These are phyloP conservation scores for Ascochyta fabae DNA, from an alignment of 2,329 filamentous ascomycete genomes.

Conservation along the genomic window DNA sequence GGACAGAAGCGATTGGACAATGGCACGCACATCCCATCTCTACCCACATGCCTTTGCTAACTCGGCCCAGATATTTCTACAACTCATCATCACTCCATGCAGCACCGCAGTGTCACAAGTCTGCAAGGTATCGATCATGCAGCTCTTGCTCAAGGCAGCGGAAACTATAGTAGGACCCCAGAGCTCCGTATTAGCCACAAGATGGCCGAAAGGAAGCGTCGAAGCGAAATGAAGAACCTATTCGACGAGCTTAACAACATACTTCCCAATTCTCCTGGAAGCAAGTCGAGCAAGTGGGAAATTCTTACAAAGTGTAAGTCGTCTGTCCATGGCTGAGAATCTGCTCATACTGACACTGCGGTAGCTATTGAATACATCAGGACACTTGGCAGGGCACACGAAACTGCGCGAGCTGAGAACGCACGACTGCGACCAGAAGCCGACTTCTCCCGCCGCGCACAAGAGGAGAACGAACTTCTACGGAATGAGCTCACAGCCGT, in stretches of 20 bases:
- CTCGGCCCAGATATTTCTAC: conserved; percentile 49
- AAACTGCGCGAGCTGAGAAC: conserved; percentile 49
- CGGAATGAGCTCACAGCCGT: conserved; percentile 55
- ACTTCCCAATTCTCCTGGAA: conserved; percentile 80
- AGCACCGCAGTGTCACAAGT: conserved; percentile 74
- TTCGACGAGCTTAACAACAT: conserved; percentile 81
- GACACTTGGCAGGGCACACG: conserved; percentile 47
- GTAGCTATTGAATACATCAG: conserved; percentile 60
- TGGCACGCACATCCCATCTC: conserved; percentile 43
- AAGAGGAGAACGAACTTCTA: conserved; percentile 56
- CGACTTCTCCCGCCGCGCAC: conserved; percentile 52
- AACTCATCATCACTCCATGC: conserved; percentile 76
- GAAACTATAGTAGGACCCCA: conserved; percentile 82
- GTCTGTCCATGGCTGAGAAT: not conserved
- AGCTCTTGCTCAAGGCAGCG: conserved; percentile 60
- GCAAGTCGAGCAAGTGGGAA: conserved; percentile 90
- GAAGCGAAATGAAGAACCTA: conserved; percentile 87
- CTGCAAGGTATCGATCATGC: conserved; percentile 67
- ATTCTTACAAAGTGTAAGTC: conserved; percentile 80
- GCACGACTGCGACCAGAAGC: conserved; percentile 53
- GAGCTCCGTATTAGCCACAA: conserved; percentile 85
- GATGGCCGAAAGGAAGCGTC: conserved; percentile 80
- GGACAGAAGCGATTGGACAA: conserved; percentile 78
- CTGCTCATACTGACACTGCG: conserved; percentile 14
- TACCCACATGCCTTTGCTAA: conserved; percentile 28